Evolutionary conservation across 176 grass and related monocot genomes (phyloP).

Genomic region (Typha latifolia): DNA sequence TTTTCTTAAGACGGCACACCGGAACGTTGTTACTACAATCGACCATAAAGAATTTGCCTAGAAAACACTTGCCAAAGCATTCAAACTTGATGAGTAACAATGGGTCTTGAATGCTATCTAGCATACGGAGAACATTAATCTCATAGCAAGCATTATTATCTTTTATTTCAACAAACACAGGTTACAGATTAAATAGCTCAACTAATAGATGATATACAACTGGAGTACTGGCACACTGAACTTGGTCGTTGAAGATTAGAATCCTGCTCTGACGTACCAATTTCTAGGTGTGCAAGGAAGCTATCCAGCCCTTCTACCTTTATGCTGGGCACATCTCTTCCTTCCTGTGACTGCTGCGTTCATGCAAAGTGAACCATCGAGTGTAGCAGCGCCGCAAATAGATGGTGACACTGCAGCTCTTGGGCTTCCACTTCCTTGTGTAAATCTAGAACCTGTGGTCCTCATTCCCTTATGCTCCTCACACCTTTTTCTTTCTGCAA

Average conservation of each 20-base stretch:
- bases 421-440: no score
- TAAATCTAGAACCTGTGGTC: neutral
- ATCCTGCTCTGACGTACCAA: neutral
- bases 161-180: no score
- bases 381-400: constrained; percentile 31
- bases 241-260: neutral
- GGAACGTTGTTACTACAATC: no score
- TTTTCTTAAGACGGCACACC: no score
- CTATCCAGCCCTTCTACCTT: constrained; percentile 19
- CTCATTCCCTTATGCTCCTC: constrained; percentile 28
- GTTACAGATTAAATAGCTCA: no score
- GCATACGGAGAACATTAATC: no score
- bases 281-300: neutral
- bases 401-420: neutral
- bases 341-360: constrained; percentile 26
- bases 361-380: constrained; percentile 35
- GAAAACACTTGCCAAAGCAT: no score
- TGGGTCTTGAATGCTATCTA: no score
- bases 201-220: neutral
- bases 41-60: no score
- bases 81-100: no score
- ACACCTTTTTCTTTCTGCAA: constrained; percentile 25
- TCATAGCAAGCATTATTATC: no score
- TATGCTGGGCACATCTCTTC: constrained; percentile 44
- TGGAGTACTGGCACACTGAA: neutral